Base-by-base conservation (phyloP, 2,329 filamentous ascomycete species). In the Claviceps citrina region DNA sequence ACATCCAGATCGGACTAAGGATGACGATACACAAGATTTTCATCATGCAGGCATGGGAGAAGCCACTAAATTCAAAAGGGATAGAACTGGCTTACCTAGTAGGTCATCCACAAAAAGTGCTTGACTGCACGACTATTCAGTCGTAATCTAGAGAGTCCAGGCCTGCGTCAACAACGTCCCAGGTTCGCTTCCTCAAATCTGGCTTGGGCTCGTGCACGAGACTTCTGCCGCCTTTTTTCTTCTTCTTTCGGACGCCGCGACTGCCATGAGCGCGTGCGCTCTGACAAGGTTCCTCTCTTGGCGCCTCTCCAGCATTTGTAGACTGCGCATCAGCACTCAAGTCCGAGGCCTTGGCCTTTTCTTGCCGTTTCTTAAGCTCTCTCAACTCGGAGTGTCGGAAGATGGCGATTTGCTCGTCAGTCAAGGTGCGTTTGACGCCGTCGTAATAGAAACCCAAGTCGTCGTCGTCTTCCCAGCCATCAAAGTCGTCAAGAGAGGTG, bases 301-400 rank as follows among this genome's bases (percentile, higher is more conserved):
- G n/a, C n/a, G 13, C 20, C 5, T 39, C 19, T 25, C 26, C 32
- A 32, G 27, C 15, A 13, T n/a, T 28, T 26, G 35, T 13, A 22
- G 19, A 19, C 20, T 20, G 32, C 16, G 38, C 36, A 34, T 40
- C 15, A 22, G 19, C n/a, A 2, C 24, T 49, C 33, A 15, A 30
- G 19, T 28, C 16, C 7, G 22, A 27, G 3, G 47, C 52, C n/a
- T 43, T 53, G 15, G 52, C 57, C 42, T 57, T 64, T 31, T 60
- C 59, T 38, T 60, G 55, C 44, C 69, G 64, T 45, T 74, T 73
- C 20, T 83, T 64, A 30, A 93, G 64, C 10, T 73, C 62, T 53
- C 91, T 78, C 18, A 93, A 71, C 58, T 96, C 89, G 2, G 83
- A 89, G 54, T 93, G 84, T 45, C 87, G 73, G 56, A 95, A 95